Evolutionary conservation across 805 yeast species (phyloP).

Genomic region (Clavispora asparagi): DNA sequence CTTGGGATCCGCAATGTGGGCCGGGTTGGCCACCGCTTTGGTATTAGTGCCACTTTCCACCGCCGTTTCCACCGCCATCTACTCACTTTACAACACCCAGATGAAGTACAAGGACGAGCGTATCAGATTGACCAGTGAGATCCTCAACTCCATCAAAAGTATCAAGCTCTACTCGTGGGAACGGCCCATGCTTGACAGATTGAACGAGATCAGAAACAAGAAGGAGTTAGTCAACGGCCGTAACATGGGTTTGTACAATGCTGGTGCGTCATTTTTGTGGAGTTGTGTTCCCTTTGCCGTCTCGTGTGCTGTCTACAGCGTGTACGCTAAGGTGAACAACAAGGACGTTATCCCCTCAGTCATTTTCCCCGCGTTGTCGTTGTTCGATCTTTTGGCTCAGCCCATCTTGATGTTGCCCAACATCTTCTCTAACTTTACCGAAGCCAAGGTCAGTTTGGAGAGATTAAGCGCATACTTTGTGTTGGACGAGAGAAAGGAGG

Average conservation of each 20-base stretch:
- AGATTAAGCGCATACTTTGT: conserved; percentile 30
- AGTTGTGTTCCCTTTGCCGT: conserved; percentile 34
- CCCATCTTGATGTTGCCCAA: conserved; percentile 32
- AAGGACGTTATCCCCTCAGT: conserved; percentile 30
- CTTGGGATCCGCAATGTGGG: conserved; percentile 54
- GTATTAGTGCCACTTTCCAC: conserved; percentile 58
- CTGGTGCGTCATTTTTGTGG: conserved; percentile 31
- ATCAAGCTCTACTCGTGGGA: conserved; percentile 72
- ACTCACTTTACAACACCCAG: conserved; percentile 45
- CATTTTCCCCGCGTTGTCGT: conserved; percentile 36
- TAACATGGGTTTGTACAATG: conserved; percentile 37
- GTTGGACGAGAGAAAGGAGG: conserved; percentile 29
- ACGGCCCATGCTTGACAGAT: conserved; percentile 50
- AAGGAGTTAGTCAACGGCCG: conserved; percentile 49
- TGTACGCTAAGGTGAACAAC: conserved; percentile 20
- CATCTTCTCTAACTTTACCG: conserved; percentile 23
- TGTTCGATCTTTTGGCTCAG: conserved; percentile 31
- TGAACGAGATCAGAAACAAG: conserved; percentile 51
- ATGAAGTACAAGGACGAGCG: conserved; percentile 62
- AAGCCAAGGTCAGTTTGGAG: conserved; percentile 26
- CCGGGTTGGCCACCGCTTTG: conserved; percentile 49
- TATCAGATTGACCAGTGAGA: conserved; percentile 54
- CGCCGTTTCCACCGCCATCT: conserved; percentile 37
- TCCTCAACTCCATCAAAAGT: conserved; percentile 54
- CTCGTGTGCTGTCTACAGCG: conserved; percentile 28